Evolutionary conservation across 345 rosid genomes (phyloP).

Genomic region (Eucalyptus caleyi): DNA sequence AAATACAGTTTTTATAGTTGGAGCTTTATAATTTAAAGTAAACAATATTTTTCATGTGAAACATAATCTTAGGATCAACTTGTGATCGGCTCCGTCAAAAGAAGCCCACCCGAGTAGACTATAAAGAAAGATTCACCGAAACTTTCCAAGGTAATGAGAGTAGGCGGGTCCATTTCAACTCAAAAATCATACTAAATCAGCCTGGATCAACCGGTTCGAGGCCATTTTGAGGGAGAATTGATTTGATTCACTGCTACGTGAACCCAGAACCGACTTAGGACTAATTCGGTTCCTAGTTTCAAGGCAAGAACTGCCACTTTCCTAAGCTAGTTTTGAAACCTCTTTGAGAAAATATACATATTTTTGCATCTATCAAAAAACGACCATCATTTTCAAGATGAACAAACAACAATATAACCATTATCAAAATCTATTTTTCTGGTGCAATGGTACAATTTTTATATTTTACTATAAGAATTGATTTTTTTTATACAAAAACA

Average conservation of each 20-base stretch:
- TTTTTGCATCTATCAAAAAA: fast-evolving
- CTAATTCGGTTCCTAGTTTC: too few species aligned
- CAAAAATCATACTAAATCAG: too few species aligned
- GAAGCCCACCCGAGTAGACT: background rate
- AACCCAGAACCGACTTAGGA: background rate
- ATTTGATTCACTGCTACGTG: background rate
- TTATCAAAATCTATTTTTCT: too few species aligned
- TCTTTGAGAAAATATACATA: background rate
- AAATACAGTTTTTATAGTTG: background rate
- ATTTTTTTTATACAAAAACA: too few species aligned
- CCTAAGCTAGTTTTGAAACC: background rate
- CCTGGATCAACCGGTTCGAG: background rate
- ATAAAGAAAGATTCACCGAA: background rate
- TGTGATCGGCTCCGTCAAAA: background rate
- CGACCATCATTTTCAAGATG: too few species aligned
- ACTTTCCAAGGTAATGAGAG: background rate
- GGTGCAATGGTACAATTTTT: too few species aligned
- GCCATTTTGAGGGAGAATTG: too few species aligned
- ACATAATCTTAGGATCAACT: background rate
- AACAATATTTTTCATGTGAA: too few species aligned
- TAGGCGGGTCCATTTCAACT: fast-evolving
- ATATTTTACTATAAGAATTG: too few species aligned
- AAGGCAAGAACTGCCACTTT: background rate
- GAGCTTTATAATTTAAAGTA: background rate
- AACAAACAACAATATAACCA: background rate